Evolutionary conservation across 495 filamentous ascomycete genomes (phyloP).

Genomic region (Xanthoparmelia taractica): DNA sequence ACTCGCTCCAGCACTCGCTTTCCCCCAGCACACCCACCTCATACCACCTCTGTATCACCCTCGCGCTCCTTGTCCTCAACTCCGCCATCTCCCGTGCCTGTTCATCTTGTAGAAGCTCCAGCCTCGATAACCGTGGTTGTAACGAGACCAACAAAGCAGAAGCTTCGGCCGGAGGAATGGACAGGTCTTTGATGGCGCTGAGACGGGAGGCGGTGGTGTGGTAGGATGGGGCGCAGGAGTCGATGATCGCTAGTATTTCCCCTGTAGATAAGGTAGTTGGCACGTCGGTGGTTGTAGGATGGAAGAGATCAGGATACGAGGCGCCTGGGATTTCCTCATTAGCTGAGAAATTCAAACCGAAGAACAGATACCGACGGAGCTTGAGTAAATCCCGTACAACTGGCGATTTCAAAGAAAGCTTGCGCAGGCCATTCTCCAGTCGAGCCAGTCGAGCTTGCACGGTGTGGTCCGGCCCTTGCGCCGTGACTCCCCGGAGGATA

Average conservation of each 20-base stretch:
- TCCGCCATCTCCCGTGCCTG: conserved; percentile 67
- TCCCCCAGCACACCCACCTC: conserved; percentile 59
- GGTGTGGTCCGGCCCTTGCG: conserved; percentile 39
- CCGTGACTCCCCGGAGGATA: conserved; percentile 35
- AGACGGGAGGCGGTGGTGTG: conserved; percentile 70
- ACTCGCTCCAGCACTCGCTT: conserved; percentile 65
- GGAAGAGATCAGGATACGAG: conserved; percentile 52
- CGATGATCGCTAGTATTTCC: conserved; percentile 56
- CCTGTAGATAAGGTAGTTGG: conserved; percentile 39
- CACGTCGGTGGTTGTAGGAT: conserved; percentile 32
- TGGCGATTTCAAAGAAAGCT: conserved; percentile 40
- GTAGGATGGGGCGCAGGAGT: conserved; percentile 66
- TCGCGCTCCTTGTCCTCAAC: conserved; percentile 64
- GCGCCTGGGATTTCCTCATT: conserved; percentile 36
- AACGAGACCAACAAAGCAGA: conserved; percentile 63
- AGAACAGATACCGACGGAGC: conserved; percentile 29
- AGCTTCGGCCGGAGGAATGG: conserved; percentile 59
- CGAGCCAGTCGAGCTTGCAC: conserved; percentile 49
- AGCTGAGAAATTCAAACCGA: background rate
- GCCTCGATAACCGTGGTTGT: conserved; percentile 60
- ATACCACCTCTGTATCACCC: conserved; percentile 72
- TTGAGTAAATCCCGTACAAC: conserved; percentile 46
- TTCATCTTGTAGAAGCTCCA: conserved; percentile 56
- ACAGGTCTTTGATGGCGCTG: conserved; percentile 68
- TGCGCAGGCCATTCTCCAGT: conserved; percentile 54